A percentile compares a stretch with the other conserved stretches of the same genome.
Conservation (phyloP, 208 protist species). For the Leishmania mexicana region DNA sequence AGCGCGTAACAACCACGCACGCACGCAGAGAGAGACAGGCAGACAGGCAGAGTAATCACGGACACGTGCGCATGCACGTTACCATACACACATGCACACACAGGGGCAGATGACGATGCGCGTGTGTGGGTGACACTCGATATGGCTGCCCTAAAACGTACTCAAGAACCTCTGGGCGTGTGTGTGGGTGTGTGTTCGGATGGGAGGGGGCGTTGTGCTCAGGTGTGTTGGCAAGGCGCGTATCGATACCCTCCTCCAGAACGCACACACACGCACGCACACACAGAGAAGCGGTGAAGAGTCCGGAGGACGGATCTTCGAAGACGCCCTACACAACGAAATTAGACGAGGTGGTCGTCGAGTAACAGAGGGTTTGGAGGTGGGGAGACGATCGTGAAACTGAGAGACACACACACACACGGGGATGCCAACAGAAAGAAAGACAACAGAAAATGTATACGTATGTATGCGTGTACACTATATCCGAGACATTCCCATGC, state of each 20-base stretch:
- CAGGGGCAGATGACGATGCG: neutral
- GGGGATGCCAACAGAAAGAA: neutral
- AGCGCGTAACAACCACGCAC: constrained; percentile 24
- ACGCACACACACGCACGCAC: too few relatives aligned
- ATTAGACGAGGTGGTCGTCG: neutral
- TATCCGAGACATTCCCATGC: neutral
- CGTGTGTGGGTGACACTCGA: neutral
- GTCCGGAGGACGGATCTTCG: neutral
- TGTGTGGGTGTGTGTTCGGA: neutral
- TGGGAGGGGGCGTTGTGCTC: neutral
- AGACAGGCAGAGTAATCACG: neutral
- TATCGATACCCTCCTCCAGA: neutral
- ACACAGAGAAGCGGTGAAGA: neutral
- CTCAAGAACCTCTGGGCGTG: neutral
- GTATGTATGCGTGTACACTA: neutral
- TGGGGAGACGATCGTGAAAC: neutral
- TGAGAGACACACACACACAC: neutral
- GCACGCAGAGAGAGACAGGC: constrained; percentile 10
- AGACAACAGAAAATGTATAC: neutral
- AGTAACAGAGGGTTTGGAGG: neutral
- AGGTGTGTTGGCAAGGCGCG: neutral
- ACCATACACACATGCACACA: neutral
- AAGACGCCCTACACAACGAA: neutral
- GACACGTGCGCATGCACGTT: neutral
- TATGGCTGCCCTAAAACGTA: too few relatives aligned